phyloP scores from a whole-genome alignment of 2,329 filamentous ascomycete genomes.

The Exophiala aquamarina region DNA sequence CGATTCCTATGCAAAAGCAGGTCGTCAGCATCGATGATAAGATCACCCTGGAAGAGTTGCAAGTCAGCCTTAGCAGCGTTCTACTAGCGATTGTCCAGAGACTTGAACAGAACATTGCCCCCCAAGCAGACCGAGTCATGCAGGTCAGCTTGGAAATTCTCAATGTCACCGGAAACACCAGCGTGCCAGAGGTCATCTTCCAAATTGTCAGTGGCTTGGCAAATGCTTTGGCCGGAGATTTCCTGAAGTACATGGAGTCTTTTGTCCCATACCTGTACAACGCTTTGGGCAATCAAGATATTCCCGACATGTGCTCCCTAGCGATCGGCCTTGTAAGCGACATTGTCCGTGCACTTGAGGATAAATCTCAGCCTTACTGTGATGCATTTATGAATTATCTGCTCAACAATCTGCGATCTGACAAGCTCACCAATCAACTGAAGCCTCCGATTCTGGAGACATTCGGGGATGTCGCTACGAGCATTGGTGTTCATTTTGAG shows the following conservation, averaged over 20 bases:
- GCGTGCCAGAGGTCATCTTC: constrained; percentile 91
- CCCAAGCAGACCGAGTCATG: constrained; percentile 94
- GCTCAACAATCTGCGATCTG: constrained; percentile 79
- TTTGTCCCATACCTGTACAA: constrained; percentile 93
- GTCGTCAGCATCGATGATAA: constrained; percentile 96
- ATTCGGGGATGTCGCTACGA: constrained; percentile 95
- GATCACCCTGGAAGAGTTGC: constrained; percentile 95
- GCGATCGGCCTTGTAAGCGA: constrained; percentile 97
- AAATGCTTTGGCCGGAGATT: constrained; percentile 87
- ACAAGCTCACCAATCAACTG: constrained; percentile 88
- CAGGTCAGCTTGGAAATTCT: constrained; percentile 80
- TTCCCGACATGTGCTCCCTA: constrained; percentile 91
- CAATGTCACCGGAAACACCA: constrained; percentile 77
- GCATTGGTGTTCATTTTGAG: constrained; percentile 89
- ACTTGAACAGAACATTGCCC: constrained; percentile 85
- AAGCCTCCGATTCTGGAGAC: constrained; percentile 98
- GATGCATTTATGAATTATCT: constrained; percentile 98
- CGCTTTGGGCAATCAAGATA: constrained; percentile 91
- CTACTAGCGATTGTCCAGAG: constrained; percentile 88
- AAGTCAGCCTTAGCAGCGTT: constrained; percentile 90
- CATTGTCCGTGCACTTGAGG: constrained; percentile 86
- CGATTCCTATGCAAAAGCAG: constrained; percentile 83
- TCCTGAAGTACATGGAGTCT: constrained; percentile 95
- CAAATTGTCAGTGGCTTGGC: constrained; percentile 89
- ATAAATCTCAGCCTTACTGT: constrained; percentile 90